Conservation (phyloP, 2,329 filamentous ascomycete genomes). For the Aschersonia sp. region DNA sequence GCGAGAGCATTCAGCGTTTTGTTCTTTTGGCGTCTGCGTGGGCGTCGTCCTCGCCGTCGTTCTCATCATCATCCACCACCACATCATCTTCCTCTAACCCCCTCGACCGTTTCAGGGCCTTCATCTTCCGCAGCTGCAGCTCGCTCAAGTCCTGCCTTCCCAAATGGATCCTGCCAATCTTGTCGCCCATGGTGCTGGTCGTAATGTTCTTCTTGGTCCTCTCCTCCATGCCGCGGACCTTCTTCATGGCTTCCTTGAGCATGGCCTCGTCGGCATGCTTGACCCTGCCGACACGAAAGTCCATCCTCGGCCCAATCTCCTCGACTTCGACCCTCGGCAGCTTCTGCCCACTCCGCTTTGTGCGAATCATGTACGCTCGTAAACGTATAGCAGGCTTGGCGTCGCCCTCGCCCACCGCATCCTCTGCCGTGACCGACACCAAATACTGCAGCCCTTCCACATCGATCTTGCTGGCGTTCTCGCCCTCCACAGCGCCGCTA, state of each 20-base stretch:
- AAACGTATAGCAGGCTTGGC: conserved; percentile 47
- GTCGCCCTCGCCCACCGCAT: conserved; percentile 30
- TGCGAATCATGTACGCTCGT: conserved; percentile 74
- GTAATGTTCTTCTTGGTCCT: conserved; percentile 92
- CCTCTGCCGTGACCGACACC: conserved; percentile 65
- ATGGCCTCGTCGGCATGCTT: conserved; percentile 64
- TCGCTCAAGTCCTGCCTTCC: conserved; percentile 77
- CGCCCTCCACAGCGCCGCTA: conserved; percentile 31
- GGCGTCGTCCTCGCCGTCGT: conserved; percentile 24
- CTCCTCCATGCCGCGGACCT: conserved; percentile 60
- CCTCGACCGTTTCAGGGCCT: conserved; percentile 80
- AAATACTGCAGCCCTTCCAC: conserved; percentile 92
- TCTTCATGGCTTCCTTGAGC: conserved; percentile 84
- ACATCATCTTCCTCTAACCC: conserved; percentile 36
- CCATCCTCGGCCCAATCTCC: conserved; percentile 88
- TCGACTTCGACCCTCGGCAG: conserved; percentile 85
- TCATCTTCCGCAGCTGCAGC: conserved; percentile 97
- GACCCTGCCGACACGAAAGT: conserved; percentile 73
- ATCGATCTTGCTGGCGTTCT: conserved; percentile 65
- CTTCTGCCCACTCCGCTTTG: conserved; percentile 74
- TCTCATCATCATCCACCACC: conserved; percentile 25
- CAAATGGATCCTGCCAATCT: conserved; percentile 84
- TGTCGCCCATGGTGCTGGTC: conserved; percentile 86
- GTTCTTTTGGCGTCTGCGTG: conserved; percentile 22
- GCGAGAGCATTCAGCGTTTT: conserved; percentile 13